Percentiles rank a stretch among this genome's conserved stretches.
Evolutionary conservation across 2,329 filamentous ascomycete genomes (phyloP).

Genomic region (Neonectria sp.): DNA sequence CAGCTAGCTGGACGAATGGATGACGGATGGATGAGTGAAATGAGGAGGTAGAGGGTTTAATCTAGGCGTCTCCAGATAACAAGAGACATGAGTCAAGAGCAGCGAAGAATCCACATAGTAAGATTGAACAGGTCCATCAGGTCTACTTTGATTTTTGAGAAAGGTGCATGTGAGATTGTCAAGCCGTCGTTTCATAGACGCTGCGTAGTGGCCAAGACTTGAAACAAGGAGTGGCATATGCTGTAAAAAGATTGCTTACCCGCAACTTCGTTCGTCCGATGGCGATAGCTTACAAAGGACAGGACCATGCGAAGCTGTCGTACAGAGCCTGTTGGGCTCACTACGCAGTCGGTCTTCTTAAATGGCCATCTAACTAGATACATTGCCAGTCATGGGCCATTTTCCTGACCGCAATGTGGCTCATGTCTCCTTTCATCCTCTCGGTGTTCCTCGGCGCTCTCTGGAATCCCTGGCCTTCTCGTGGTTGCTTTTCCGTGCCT

Average conservation of each 20-base stretch:
- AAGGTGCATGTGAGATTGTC: neutral
- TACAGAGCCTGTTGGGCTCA: neutral
- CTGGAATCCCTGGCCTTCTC: neutral
- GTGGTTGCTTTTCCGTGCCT: neutral
- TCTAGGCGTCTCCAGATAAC: conserved; percentile 30
- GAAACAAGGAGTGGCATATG: neutral
- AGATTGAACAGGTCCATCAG: neutral
- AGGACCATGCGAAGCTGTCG: neutral
- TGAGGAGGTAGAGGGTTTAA: conserved; percentile 25
- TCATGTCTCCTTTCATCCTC: neutral
- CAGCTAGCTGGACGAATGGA: conserved; percentile 20
- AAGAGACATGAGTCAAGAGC: conserved; percentile 24
- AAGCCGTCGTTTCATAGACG: neutral
- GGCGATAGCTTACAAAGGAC: no score
- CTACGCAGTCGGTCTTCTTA: neutral
- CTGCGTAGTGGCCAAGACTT: neutral
- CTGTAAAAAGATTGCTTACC: neutral
- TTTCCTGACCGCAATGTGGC: neutral
- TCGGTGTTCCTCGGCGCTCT: neutral
- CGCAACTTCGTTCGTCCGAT: neutral
- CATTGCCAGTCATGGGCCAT: neutral
- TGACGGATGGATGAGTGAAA: conserved; percentile 20
- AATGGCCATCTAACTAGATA: neutral
- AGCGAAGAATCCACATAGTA: conserved; percentile 4
- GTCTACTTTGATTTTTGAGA: neutral